Conservation (phyloP, 2,329 filamentous ascomycete genomes). For the Hymenoscyphus infarciens region DNA sequence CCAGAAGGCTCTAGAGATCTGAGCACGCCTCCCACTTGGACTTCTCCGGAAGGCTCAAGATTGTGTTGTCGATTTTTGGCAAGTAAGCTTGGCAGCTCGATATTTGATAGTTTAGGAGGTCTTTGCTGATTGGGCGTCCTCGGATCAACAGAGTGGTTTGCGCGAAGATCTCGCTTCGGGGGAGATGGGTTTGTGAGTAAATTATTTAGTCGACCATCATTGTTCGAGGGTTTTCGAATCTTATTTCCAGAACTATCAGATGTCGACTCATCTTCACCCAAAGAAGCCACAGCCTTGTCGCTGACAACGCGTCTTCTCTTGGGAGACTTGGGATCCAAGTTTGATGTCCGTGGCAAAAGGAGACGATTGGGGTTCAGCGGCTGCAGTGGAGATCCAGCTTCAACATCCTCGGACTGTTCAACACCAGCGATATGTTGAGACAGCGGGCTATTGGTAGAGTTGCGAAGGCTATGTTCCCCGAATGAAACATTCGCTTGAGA, state of each 20-base stretch:
- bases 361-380: slow-evolving; percentile 29
- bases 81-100: neutral
- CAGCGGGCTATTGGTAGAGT: slow-evolving; percentile 2
- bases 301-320: slow-evolving; percentile 23
- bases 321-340: slow-evolving; percentile 8
- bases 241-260: neutral
- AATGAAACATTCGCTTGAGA: slow-evolving; percentile 11
- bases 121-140: neutral
- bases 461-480: neutral
- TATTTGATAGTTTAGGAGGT: neutral
- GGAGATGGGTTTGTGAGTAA: slow-evolving; percentile 28
- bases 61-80: neutral
- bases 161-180: slow-evolving; percentile 18
- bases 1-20: slow-evolving; percentile 9
- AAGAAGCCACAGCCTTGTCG: slow-evolving; percentile 17
- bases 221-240: slow-evolving; percentile 2
- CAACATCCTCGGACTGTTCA: slow-evolving; percentile 7
- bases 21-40: too few species aligned
- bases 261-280: slow-evolving; percentile 29
- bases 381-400: slow-evolving; percentile 23
- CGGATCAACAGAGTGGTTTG: neutral
- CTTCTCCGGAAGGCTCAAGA: slow-evolving; percentile 9
- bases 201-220: slow-evolving; percentile 14
- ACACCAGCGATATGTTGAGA: neutral
- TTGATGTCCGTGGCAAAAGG: slow-evolving; percentile 27